Percentiles rank a stretch among this genome's conserved stretches.
phyloP scores from a whole-genome alignment of 805 yeast genomes.

The Cyberlindnera mycetangii region DNA sequence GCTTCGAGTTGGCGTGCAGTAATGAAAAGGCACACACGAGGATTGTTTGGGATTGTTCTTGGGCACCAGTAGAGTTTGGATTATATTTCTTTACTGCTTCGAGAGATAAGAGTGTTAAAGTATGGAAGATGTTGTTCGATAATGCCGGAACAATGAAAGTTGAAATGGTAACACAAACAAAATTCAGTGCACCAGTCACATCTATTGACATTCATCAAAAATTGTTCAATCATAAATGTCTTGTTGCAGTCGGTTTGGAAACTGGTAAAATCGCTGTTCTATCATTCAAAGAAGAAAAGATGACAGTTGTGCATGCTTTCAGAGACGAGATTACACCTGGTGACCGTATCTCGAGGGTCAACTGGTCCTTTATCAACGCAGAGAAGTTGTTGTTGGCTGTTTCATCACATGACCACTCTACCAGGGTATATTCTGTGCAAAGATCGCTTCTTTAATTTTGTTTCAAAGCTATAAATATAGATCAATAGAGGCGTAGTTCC shows the following conservation, averaged over 20 bases:
- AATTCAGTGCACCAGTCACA: constrained; percentile 58
- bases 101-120: constrained; percentile 75
- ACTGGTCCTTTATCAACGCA: constrained; percentile 43
- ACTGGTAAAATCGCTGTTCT: constrained; percentile 55
- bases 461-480: too few relatives aligned
- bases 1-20: constrained; percentile 36
- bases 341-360: constrained; percentile 56
- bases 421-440: constrained; percentile 35
- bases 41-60: constrained; percentile 93
- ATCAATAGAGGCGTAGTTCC: background rate
- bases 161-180: constrained; percentile 37
- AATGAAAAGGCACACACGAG: constrained; percentile 81
- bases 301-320: constrained; percentile 33
- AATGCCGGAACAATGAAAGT: constrained; percentile 30
- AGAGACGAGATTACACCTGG: constrained; percentile 50
- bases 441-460: background rate
- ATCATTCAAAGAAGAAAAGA: constrained; percentile 31
- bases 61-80: constrained; percentile 59
- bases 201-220: constrained; percentile 51
- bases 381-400: constrained; percentile 46
- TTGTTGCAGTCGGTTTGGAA: constrained; percentile 68
- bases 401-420: constrained; percentile 64
- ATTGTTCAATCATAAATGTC: constrained; percentile 29
- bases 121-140: constrained; percentile 51
- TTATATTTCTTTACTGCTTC: constrained; percentile 77